Evolutionary conservation across 139 green algal species (phyloP).

Genomic region (Ettlia oleoabundans): DNA sequence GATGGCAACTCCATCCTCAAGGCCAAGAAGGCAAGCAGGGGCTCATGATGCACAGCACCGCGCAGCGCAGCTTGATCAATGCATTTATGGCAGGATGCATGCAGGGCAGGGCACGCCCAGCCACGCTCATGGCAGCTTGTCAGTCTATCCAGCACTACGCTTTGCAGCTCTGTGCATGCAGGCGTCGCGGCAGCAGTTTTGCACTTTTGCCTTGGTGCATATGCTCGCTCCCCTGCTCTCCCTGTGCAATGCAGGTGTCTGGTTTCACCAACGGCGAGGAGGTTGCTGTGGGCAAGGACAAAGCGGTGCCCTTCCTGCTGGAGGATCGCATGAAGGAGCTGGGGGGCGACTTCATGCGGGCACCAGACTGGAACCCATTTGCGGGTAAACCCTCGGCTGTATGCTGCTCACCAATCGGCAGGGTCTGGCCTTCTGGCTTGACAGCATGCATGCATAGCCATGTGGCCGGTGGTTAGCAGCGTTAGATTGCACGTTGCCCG

Average conservation of each 20-base stretch:
- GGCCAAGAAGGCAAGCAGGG: slow-evolving; percentile 35
- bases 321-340: slow-evolving; percentile 55
- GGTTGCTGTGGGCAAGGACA: slow-evolving; percentile 46
- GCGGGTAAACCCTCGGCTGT: too few species aligned
- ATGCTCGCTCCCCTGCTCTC: not conserved
- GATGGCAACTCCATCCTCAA: slow-evolving; percentile 51
- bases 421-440: too few species aligned
- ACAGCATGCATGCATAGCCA: too few species aligned
- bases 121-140: too few species aligned
- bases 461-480: too few species aligned
- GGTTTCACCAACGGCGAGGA: slow-evolving; percentile 60
- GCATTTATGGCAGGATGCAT: not conserved
- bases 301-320: slow-evolving; percentile 46
- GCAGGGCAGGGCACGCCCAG: not conserved
- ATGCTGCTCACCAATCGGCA: too few species aligned
- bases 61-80: not conserved
- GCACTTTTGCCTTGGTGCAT: too few species aligned
- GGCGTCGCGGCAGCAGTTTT: too few species aligned
- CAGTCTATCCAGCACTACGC: too few species aligned
- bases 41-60: not conserved
- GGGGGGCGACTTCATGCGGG: slow-evolving; percentile 34
- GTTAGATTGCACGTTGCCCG: too few species aligned
- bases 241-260: not conserved
- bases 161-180: too few species aligned
- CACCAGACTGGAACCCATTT: slow-evolving; percentile 37